Conservation (phyloP, 169 alveolate species). For the Plasmodium gonderi region DNA sequence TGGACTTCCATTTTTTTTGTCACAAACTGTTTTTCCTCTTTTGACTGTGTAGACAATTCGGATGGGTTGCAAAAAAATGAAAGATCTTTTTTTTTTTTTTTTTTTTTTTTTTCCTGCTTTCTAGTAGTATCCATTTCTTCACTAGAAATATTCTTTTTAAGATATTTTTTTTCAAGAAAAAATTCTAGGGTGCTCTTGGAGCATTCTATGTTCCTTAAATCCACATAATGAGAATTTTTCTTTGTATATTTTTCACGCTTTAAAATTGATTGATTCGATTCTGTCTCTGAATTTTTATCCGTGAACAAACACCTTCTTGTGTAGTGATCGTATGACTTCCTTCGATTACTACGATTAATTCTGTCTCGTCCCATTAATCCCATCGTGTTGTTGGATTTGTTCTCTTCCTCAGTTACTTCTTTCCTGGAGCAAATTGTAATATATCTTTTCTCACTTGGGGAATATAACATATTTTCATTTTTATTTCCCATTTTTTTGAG, state of each 20-base stretch:
- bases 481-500: background rate
- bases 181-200: constrained; percentile 47
- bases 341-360: background rate
- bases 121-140: background rate
- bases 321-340: background rate
- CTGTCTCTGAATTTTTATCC: background rate
- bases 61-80: background rate
- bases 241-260: background rate
- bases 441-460: background rate
- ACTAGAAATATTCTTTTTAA: constrained; percentile 1
- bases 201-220: constrained; percentile 9
- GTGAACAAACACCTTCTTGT: background rate
- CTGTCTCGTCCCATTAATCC: background rate
- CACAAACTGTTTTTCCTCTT: background rate
- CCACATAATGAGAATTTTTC: constrained; percentile 30
- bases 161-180: constrained; percentile 17
- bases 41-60: background rate
- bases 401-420: background rate
- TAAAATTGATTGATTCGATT: background rate
- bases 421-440: background rate
- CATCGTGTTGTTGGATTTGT: background rate
- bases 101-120: background rate
- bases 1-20: background rate
- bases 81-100: constrained; percentile 26
- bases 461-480: background rate